Evolutionary conservation across 805 yeast species (phyloP), one percentile per base, ranked within the genome.

Genomic region (Candida fluviatilis): DNA sequence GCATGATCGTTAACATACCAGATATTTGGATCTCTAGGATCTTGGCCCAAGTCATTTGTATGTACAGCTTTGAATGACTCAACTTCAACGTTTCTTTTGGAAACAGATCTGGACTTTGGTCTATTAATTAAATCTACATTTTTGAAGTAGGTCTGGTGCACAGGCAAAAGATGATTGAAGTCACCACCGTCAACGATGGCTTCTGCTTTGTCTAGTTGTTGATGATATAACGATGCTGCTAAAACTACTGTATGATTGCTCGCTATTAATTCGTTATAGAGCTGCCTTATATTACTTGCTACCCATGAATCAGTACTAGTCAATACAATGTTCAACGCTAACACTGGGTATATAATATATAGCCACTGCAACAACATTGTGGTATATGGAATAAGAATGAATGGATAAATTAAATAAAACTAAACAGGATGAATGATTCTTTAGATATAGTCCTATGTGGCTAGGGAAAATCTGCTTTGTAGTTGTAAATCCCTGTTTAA

Each of bases 251-350:
- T 50, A 40, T 65, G 71, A 30, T 58, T 57, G 10, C 49, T 51
- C 2, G 52, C 57, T 34, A 28, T 24, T 28, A 66, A 49, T 14
- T 55, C 52, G 13, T 55, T 43, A 40, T 60, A 54, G 25, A 65
- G 43, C 24, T 45, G 47, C 11, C 70, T 46, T 13, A 54, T 43
- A 42, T 64, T 62, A 37, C 58, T 64, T 12, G 63, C 51, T 8
- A 61, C 69, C 71, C 71, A 65, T 4, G 62, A 54, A 42, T 64
- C 69, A 3, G 64, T 51, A 18, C 62, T 46, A 4, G 67, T 45
- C 18, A 65, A 28, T 15, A 64, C 40, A 16, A 64, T 58, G 34
- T 62, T 59, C 35, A 63, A 47, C 6, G 54, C 48, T 5, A 41
- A 19, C 5, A 26, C 15, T 26, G 29, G 29, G 10, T 21, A 21